Conservation (phyloP, 2,329 filamentous ascomycete genomes). For the Sphaerostilbella broomeana region DNA sequence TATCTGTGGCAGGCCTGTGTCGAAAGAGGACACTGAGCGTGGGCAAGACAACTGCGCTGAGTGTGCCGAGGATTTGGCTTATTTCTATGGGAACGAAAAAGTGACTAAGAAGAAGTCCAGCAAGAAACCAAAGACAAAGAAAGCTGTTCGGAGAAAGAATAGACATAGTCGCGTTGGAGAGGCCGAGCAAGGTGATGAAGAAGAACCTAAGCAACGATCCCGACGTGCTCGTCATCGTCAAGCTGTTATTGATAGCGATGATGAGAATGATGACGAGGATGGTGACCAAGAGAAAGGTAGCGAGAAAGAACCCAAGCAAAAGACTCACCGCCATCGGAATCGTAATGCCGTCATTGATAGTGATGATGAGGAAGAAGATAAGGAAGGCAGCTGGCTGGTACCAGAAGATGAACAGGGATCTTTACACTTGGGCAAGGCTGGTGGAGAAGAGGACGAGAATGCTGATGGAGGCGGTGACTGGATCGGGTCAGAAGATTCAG, state of each 20-base stretch:
- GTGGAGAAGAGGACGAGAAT: slow-evolving; percentile 81
- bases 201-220: slow-evolving; percentile 17
- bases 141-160: slow-evolving; percentile 34
- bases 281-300: slow-evolving; percentile 33
- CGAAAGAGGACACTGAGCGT: slow-evolving; percentile 36
- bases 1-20: slow-evolving; percentile 68
- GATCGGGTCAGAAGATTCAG: slow-evolving; percentile 64
- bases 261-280: slow-evolving; percentile 35
- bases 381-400: slow-evolving; percentile 74
- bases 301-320: slow-evolving; percentile 35
- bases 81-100: slow-evolving; percentile 46
- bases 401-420: slow-evolving; percentile 56
- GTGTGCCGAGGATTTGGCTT: slow-evolving; percentile 68
- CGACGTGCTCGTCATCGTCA: slow-evolving; percentile 44
- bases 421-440: slow-evolving; percentile 64
- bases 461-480: slow-evolving; percentile 81
- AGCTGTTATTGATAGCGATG: slow-evolving; percentile 60
- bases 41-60: slow-evolving; percentile 58
- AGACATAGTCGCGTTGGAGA: slow-evolving; percentile 20
- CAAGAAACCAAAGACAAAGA: slow-evolving; percentile 23
- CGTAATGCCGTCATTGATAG: slow-evolving; percentile 58
- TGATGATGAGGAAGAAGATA: slow-evolving; percentile 54
- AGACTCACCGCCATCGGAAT: slow-evolving; percentile 35
- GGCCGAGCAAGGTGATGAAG: slow-evolving; percentile 34
- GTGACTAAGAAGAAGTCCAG: slow-evolving; percentile 31